These are phyloP conservation scores for Cynanchum wilfordii DNA, from an alignment of 257 asterid species.

Conservation along the genomic window DNA sequence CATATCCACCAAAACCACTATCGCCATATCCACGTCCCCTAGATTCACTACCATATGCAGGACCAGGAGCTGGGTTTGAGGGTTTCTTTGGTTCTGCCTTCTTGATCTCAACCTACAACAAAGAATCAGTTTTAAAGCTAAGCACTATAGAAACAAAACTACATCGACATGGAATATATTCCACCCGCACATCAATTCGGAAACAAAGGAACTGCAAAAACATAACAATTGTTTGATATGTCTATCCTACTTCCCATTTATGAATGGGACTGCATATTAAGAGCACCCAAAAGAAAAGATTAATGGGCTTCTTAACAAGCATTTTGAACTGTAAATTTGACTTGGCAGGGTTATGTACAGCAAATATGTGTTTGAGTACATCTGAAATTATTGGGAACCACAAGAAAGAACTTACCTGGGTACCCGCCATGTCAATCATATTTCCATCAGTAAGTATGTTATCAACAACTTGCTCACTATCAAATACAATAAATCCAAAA, in stretches of 20 bases:
- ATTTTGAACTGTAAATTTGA: neutral
- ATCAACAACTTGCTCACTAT: constrained; percentile 79
- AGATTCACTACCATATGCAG: constrained; percentile 86
- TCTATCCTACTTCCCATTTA: constrained; percentile 4
- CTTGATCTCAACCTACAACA: constrained; percentile 99
- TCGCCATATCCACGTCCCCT: constrained; percentile 84
- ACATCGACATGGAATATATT: constrained; percentile 1
- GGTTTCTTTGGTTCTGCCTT: constrained; percentile 99
- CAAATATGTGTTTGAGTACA: constrained; percentile 20
- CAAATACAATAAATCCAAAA: constrained; percentile 88
- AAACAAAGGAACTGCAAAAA: constrained; percentile 32
- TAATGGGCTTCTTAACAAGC: neutral
- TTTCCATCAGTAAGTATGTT: constrained; percentile 67
- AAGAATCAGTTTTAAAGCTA: constrained; percentile 76
- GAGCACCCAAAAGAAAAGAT: neutral
- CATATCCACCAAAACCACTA: constrained; percentile 64
- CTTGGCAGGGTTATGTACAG: neutral
- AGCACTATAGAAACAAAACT: constrained; percentile 30
- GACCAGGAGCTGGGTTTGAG: constrained; percentile 80
- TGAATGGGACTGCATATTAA: neutral
- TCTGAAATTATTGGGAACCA: constrained; percentile 7
- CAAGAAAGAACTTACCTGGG: constrained; percentile 53
- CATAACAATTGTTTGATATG: constrained; percentile 13
- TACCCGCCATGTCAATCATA: constrained; percentile 89
- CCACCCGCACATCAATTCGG: constrained; percentile 46